Evolutionary conservation across 2,329 filamentous ascomycete genomes (phyloP).

Genomic region (Monosporascus cannonballus): DNA sequence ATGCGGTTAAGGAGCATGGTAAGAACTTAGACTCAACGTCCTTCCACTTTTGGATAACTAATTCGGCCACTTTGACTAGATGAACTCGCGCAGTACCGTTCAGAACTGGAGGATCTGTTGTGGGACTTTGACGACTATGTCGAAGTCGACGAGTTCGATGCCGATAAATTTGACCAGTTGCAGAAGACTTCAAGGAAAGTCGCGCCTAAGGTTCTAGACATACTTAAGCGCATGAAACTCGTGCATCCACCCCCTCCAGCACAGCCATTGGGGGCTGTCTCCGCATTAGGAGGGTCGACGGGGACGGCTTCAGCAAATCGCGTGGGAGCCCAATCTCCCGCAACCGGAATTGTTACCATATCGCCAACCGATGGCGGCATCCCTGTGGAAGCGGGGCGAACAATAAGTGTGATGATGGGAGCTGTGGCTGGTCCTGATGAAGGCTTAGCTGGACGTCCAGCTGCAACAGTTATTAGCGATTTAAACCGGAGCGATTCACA

Average conservation of each 20-base stretch:
- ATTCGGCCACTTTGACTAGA: slow-evolving; percentile 28
- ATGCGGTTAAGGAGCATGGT: slow-evolving; percentile 50
- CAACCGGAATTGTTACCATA: background rate
- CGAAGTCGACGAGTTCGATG: slow-evolving; percentile 44
- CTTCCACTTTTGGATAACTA: background rate
- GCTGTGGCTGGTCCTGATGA: slow-evolving; percentile 18
- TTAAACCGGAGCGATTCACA: slow-evolving; percentile 18
- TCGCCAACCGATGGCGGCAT: slow-evolving; percentile 13
- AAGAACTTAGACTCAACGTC: slow-evolving; percentile 14
- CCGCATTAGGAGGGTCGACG: slow-evolving; percentile 7
- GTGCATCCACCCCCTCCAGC: slow-evolving; percentile 23
- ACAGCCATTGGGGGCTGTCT: slow-evolving; percentile 8
- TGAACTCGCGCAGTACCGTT: slow-evolving; percentile 42
- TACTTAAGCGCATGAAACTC: slow-evolving; percentile 49
- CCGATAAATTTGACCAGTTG: slow-evolving; percentile 41
- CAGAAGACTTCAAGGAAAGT: slow-evolving; percentile 41
- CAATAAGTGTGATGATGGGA: slow-evolving; percentile 17
- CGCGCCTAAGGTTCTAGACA: slow-evolving; percentile 42
- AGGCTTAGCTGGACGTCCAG: slow-evolving; percentile 11
- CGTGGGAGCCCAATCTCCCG: background rate
- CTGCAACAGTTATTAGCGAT: slow-evolving; percentile 9
- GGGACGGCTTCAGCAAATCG: background rate
- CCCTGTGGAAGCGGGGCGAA: slow-evolving; percentile 20
- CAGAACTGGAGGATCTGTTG: slow-evolving; percentile 42
- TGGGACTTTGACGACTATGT: slow-evolving; percentile 54